Evolutionary conservation across 2,329 filamentous ascomycete species (phyloP), one percentile per base, ranked within the genome.

Genomic region (Alternaria arbusti): DNA sequence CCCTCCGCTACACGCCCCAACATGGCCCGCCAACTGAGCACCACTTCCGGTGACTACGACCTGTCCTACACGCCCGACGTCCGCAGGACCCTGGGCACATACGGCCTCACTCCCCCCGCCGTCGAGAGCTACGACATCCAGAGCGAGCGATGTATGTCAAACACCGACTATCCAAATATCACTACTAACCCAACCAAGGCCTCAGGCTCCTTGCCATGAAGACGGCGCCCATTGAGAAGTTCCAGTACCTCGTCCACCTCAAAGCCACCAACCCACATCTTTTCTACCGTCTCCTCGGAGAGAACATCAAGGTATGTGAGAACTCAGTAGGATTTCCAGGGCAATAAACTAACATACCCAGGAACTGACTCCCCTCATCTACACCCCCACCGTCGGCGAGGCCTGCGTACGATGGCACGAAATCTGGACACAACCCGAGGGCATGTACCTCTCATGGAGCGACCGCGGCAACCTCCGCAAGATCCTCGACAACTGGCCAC

Each of bases 351-450:
- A 50, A 54, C 44, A 50, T 30, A 7, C 4, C 7, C 85, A 90
- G 82, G 91, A 94, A 74, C 84, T 95, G 70, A 94, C 93, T 83
- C 92, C 92, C 52, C 84, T 95, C 69, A 92, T 96, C 74, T 96
- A 96, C 84, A 96, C 92, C 17, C 92, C 92, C 49, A 94, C 92
- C 76, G 94, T 99, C 74, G 96, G 96, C 75, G 95, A 98, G 80
- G 96, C 97, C 70, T 99, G 96, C 84, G 86, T 97, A 79, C 91
- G 95, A 82, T 99, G 97, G 88, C 97, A 94, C 43, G 93, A 95
- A 74, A 89, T 98, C 73, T 98, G 97, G 85, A 96, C 94, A 64
- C 91, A 94, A 71, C 94, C 96, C 22, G 96, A 98, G 86, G 94
- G 88, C 69, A 88, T 98, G 82, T 99, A 98, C 84, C 92, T 99